Conservation (phyloP, 129 eudicot species). For the Saussurea involucrata region DNA sequence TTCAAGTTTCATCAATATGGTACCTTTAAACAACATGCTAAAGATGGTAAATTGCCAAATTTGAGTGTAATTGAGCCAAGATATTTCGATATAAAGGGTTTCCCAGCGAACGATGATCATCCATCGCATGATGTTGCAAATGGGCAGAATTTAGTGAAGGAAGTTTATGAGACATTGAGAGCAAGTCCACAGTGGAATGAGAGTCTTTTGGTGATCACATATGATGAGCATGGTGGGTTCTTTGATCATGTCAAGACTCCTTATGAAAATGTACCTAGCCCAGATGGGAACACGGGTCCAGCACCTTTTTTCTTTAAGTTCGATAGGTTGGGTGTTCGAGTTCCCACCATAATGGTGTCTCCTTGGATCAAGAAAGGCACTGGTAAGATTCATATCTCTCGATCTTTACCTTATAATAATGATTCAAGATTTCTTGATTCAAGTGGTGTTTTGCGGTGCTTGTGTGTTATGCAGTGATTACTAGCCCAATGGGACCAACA, state of each 20-base stretch:
- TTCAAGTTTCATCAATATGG: slow-evolving; percentile 68
- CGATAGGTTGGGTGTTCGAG: slow-evolving; percentile 90
- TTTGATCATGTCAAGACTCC: slow-evolving; percentile 98
- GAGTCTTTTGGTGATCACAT: slow-evolving; percentile 79
- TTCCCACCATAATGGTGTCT: slow-evolving; percentile 94
- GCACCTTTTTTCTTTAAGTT: slow-evolving; percentile 89
- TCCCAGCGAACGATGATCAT: slow-evolving; percentile 92
- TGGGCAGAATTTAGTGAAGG: slow-evolving; percentile 90
- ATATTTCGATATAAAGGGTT: slow-evolving; percentile 69
- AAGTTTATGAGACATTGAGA: slow-evolving; percentile 85
- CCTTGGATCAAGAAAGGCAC: slow-evolving; percentile 99
- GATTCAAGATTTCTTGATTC: not conserved
- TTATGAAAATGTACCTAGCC: slow-evolving; percentile 73
- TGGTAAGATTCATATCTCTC: slow-evolving; percentile 35
- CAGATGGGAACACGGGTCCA: slow-evolving; percentile 95
- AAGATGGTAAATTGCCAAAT: slow-evolving; percentile 64
- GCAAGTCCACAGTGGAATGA: slow-evolving; percentile 95
- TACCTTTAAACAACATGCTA: slow-evolving; percentile 83
- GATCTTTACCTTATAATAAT: not conserved
- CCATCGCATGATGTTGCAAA: slow-evolving; percentile 98
- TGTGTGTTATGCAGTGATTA: slow-evolving; percentile 57
- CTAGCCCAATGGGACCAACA: slow-evolving; percentile 81
- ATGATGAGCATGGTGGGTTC: slow-evolving; percentile 98
- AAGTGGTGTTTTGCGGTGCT: not conserved
- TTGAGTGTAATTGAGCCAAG: slow-evolving; percentile 88